Evolutionary conservation across 2,329 filamentous ascomycete species (phyloP).

Genomic region (Exophiala alcalophila): DNA sequence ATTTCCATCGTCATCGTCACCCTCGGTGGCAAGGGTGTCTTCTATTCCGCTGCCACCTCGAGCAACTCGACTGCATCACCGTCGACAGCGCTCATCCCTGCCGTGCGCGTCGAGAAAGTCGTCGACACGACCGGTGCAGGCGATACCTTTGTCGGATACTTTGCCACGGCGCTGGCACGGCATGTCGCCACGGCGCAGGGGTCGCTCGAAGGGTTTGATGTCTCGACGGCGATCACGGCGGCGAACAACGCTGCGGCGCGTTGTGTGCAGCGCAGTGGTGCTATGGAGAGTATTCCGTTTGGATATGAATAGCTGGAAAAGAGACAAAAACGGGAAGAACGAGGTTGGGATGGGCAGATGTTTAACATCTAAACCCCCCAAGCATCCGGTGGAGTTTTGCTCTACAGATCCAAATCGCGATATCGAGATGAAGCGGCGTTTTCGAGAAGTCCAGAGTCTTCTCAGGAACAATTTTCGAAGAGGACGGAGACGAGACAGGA

Average conservation of each 20-base stretch:
- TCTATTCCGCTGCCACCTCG: slow-evolving; percentile 55
- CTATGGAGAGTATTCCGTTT: slow-evolving; percentile 50
- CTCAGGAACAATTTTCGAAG: too few species aligned
- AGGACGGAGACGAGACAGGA: too few species aligned
- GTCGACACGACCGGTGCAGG: slow-evolving; percentile 93
- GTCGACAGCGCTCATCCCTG: slow-evolving; percentile 51
- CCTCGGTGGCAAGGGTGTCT: slow-evolving; percentile 75
- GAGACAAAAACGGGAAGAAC: too few species aligned
- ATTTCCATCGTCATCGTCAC: slow-evolving; percentile 80
- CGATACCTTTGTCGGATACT: slow-evolving; percentile 89
- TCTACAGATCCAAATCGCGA: too few species aligned
- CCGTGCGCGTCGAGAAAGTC: slow-evolving; percentile 67
- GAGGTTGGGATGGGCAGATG: too few species aligned
- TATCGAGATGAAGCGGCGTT: too few species aligned
- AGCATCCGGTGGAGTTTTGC: too few species aligned
- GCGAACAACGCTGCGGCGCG: slow-evolving; percentile 46
- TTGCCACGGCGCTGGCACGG: slow-evolving; percentile 69
- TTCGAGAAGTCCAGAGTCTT: too few species aligned
- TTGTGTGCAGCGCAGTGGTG: slow-evolving; percentile 45
- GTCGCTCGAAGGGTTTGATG: slow-evolving; percentile 52
- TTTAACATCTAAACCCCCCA: too few species aligned
- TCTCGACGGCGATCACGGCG: slow-evolving; percentile 44
- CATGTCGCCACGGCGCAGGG: slow-evolving; percentile 43
- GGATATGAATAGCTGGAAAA: slow-evolving; percentile 38
- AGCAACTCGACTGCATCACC: slow-evolving; percentile 47